Evolutionary conservation across 208 protist species (phyloP).

Genomic region (Jaenimonas drosophilae): DNA sequence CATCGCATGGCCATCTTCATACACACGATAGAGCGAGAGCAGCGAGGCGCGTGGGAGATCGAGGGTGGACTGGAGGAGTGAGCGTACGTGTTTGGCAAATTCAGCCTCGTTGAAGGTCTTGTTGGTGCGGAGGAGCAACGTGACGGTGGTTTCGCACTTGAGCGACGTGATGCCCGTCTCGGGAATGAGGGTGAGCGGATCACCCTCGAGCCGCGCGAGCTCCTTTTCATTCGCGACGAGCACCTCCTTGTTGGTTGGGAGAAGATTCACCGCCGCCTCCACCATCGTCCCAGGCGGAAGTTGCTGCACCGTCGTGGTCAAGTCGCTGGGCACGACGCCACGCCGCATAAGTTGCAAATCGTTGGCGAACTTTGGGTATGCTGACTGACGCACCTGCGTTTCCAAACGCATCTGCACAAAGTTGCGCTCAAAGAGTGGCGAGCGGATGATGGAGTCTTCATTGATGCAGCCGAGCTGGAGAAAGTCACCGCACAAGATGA

Average conservation of each 20-base stretch:
- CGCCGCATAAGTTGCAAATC: constrained; percentile 70
- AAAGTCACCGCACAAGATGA: constrained; percentile 92
- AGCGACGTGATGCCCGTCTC: constrained; percentile 77
- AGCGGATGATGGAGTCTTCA: constrained; percentile 68
- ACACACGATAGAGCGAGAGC: constrained; percentile 68
- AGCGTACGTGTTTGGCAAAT: constrained; percentile 62
- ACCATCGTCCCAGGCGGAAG: constrained; percentile 81
- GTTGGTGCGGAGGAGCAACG: constrained; percentile 69
- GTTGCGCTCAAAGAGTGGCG: constrained; percentile 43
- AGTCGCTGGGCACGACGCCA: constrained; percentile 43
- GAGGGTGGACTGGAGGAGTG: constrained; percentile 65
- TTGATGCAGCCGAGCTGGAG: constrained; percentile 87
- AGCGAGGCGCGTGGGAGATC: constrained; percentile 68
- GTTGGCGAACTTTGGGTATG: constrained; percentile 46
- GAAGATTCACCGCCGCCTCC: constrained; percentile 67
- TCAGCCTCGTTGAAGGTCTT: constrained; percentile 58
- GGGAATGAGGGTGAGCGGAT: constrained; percentile 53
- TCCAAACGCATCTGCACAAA: constrained; percentile 75
- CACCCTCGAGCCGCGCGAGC: constrained; percentile 54
- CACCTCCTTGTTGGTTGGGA: constrained; percentile 83
- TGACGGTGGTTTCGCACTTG: constrained; percentile 62
- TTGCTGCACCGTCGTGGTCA: constrained; percentile 57
- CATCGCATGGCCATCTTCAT: constrained; percentile 82
- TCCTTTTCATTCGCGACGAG: constrained; percentile 70
- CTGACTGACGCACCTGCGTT: constrained; percentile 61